Conservation (phyloP, 331 rosid species). For the Malus hybrid region DNA sequence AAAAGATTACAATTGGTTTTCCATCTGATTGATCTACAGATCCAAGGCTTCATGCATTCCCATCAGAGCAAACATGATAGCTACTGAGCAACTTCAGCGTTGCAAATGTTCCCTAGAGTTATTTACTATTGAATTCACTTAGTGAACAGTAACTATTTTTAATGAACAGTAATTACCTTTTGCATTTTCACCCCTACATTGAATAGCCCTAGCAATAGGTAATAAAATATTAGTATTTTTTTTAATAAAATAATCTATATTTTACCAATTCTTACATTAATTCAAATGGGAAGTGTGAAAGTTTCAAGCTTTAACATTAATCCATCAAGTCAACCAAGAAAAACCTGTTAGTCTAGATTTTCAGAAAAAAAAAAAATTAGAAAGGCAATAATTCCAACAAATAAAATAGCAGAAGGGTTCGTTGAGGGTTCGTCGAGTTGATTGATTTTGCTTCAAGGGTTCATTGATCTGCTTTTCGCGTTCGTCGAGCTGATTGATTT, state of each 20-base stretch:
- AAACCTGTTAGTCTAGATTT: not conserved
- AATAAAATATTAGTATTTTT: no score
- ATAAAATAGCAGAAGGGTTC: not conserved
- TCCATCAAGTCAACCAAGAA: conserved; percentile 2
- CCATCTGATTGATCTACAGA: not conserved
- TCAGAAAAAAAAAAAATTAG: not conserved
- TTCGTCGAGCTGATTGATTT: no score
- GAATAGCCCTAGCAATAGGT: no score
- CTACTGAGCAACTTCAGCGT: not conserved
- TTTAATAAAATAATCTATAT: no score
- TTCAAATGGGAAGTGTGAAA: not conserved
- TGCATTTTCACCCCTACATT: no score
- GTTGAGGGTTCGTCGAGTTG: no score
- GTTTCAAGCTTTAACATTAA: not conserved
- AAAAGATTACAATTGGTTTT: not conserved
- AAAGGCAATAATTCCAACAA: not conserved
- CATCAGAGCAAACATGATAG: not conserved
- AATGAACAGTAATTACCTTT: no score
- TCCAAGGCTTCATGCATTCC: not conserved
- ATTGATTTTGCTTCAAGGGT: no score
- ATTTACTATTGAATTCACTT: no score
- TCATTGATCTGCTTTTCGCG: no score
- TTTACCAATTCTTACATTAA: not conserved
- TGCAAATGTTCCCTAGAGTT: no score
- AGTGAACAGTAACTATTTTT: no score